phyloP scores from a whole-genome alignment of 108 stramenopile species.

The Ochromonas danica region DNA sequence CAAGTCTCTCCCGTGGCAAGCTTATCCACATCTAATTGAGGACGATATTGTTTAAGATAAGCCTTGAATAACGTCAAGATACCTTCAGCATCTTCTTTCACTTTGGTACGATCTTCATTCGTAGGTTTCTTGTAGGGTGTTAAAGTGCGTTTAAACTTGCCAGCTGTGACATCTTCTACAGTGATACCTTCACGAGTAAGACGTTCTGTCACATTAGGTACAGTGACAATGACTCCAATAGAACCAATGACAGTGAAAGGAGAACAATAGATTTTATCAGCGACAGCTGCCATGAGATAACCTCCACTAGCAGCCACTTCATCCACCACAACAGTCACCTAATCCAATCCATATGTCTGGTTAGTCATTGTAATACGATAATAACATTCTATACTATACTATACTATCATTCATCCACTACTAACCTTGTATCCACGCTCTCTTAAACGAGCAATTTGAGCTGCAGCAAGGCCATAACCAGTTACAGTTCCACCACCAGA shows the following conservation, averaged over 20 bases:
- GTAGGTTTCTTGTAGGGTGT: slow-evolving; percentile 86
- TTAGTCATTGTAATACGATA: too few relatives aligned
- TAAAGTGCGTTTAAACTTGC: slow-evolving; percentile 82
- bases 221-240: slow-evolving; percentile 60
- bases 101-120: slow-evolving; percentile 75
- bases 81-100: slow-evolving; percentile 67
- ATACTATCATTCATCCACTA: too few relatives aligned
- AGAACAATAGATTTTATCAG: slow-evolving; percentile 50
- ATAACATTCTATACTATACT: too few relatives aligned
- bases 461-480: slow-evolving; percentile 85
- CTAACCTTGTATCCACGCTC: slow-evolving; percentile 66
- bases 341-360: too few relatives aligned
- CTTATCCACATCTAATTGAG: slow-evolving; percentile 73
- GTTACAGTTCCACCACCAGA: slow-evolving; percentile 88
- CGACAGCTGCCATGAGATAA: slow-evolving; percentile 64
- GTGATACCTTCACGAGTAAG: slow-evolving; percentile 82
- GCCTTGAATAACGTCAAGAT: slow-evolving; percentile 76
- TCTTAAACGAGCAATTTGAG: slow-evolving; percentile 74
- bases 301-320: slow-evolving; percentile 79
- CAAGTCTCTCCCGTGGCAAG: slow-evolving; percentile 92
- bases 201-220: slow-evolving; percentile 84
- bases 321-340: slow-evolving; percentile 87
- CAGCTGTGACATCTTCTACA: slow-evolving; percentile 86
- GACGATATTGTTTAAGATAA: slow-evolving; percentile 74
- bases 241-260: slow-evolving; percentile 56